Evolutionary conservation across 148 eudicot species (phyloP), one percentile per base, ranked within the genome.

Genomic region (Mesembryanthemum crystallinum): DNA sequence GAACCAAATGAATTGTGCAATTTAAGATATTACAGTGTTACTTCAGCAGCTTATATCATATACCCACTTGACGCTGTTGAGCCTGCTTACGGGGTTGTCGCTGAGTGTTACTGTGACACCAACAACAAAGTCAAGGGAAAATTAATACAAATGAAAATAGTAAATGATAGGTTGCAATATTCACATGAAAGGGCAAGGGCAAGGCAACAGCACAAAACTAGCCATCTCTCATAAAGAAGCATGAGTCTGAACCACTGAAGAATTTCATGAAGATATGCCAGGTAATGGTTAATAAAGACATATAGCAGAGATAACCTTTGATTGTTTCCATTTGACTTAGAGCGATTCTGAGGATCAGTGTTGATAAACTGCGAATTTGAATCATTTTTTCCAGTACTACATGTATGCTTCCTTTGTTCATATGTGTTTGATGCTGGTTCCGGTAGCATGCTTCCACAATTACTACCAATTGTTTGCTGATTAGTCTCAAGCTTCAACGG

Each of bases 1-100:
- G 15, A 54, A 64, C 76, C 23, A 37, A 64, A 75, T 21, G 33
- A 39, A 17, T 51, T 51, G 7, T 64, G 65, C 54, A 72, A 47
- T 55, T 24, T 5, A 4, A 0, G 18, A 28, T 28, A 17, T 72
- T 21, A 55, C 25, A 72, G 7, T 35, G 49, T 30, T 27, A 55
- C 27, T 21, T 20, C 8, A 52, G 62, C 13, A 18, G 35, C 35
- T 37, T 32, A 64, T 7, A 64, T 55, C 54, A 42, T 65, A 52
- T 64, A 78, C 81, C 54, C 73, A 78, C 81, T 72, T 78, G 72
- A 42, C 18, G 64, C 70, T 71, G 57, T 64, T 72, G 72, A 9
- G 24, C 81, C 72, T 72, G 65, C 59, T 72, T 64, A 13, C 58
- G 70, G 42, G 63, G 23, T 52, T 72, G 60, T 72, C 45, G 42